A percentile compares a stretch with the other conserved stretches of the same genome.
Conservation (phyloP, 2,329 filamentous ascomycete genomes). For the Aspergillus sp. region DNA sequence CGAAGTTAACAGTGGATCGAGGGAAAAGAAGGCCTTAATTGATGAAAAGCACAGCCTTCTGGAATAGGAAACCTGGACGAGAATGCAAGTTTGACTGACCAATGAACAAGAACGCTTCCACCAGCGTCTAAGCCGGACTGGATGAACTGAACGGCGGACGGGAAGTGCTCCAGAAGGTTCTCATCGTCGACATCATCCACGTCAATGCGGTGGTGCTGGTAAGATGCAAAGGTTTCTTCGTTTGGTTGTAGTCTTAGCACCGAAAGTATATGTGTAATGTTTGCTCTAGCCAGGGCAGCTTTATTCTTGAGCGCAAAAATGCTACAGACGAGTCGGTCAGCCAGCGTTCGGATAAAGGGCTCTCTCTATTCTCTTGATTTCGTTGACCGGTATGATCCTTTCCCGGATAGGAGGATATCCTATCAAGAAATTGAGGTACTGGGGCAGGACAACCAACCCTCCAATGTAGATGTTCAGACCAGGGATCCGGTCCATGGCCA, state of each 20-base stretch:
- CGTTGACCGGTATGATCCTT: not conserved
- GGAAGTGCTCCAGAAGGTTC: slow-evolving; percentile 78
- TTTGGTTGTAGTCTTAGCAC: slow-evolving; percentile 64
- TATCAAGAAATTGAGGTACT: not conserved
- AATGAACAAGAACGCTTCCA: slow-evolving; percentile 65
- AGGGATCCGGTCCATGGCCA: slow-evolving; percentile 62
- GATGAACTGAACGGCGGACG: slow-evolving; percentile 78
- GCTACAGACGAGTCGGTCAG: slow-evolving; percentile 47
- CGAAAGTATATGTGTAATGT: slow-evolving; percentile 89
- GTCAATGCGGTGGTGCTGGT: slow-evolving; percentile 73
- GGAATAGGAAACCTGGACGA: not conserved
- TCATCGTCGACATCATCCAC: slow-evolving; percentile 90
- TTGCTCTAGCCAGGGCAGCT: slow-evolving; percentile 65
- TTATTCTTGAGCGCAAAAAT: slow-evolving; percentile 75
- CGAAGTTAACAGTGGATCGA: not conserved
- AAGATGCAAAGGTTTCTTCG: slow-evolving; percentile 57
- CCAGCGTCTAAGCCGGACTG: slow-evolving; percentile 66
- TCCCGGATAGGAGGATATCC: not conserved
- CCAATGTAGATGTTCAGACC: slow-evolving; percentile 74
- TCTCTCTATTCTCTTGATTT: not conserved
- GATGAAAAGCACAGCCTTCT: not conserved
- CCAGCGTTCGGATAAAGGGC: not conserved
- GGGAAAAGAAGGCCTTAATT: not conserved
- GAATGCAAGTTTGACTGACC: slow-evolving; percentile 50
- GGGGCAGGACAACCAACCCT: slow-evolving; percentile 54